phyloP scores from a whole-genome alignment of 495 filamentous ascomycete genomes.

The Alectoria sarmentosa region DNA sequence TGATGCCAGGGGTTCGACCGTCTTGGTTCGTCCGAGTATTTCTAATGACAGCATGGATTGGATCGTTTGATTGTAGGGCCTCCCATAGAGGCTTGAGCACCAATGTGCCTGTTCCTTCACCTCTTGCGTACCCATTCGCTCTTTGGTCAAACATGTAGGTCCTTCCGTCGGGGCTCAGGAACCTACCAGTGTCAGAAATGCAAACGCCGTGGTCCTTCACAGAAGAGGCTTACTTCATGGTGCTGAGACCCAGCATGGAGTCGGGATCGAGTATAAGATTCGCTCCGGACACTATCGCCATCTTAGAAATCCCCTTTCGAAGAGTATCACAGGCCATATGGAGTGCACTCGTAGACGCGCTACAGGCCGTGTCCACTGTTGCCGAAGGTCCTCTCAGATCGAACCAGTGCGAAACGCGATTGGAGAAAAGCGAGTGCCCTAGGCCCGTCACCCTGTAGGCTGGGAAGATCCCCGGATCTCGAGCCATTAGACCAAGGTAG shows the following conservation, averaged over 20 bases:
- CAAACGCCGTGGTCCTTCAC: background rate
- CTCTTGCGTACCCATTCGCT: slow-evolving; percentile 37
- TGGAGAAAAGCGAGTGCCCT: slow-evolving; percentile 32
- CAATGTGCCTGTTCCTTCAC: slow-evolving; percentile 32
- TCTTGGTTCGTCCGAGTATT: slow-evolving; percentile 34
- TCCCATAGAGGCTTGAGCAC: slow-evolving; percentile 35
- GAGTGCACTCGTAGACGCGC: slow-evolving; percentile 32
- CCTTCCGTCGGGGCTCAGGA: slow-evolving; percentile 28
- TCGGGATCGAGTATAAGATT: slow-evolving; percentile 32
- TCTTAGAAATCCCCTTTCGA: slow-evolving; percentile 25
- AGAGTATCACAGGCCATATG: slow-evolving; percentile 33
- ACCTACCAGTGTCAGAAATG: slow-evolving; percentile 11
- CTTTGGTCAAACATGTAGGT: slow-evolving; percentile 32
- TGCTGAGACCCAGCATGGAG: slow-evolving; percentile 11
- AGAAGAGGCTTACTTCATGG: slow-evolving; percentile 3
- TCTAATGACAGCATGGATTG: slow-evolving; percentile 33
- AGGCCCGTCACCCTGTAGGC: slow-evolving; percentile 30
- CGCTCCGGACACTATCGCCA: slow-evolving; percentile 28
- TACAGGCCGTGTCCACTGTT: slow-evolving; percentile 37
- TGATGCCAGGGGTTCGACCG: slow-evolving; percentile 33
- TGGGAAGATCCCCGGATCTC: background rate
- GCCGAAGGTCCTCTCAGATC: slow-evolving; percentile 33
- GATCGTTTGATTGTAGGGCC: slow-evolving; percentile 34
- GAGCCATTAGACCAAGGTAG: background rate
- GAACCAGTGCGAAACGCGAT: slow-evolving; percentile 36